Conservation (phyloP, 2,329 filamentous ascomycete genomes). For the Diaporthe aspalathi region DNA sequence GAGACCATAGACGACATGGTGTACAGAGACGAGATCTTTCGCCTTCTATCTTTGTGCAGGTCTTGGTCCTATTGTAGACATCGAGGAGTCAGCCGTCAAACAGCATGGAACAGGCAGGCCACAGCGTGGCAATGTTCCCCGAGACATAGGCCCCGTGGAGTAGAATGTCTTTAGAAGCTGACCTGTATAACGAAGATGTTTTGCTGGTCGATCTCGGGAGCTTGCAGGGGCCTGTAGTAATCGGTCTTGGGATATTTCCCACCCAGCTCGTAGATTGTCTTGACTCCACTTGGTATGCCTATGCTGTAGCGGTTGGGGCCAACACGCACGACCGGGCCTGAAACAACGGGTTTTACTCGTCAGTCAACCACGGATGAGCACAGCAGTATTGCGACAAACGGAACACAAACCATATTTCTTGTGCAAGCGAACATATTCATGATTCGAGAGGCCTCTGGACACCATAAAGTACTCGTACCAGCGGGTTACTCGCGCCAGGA, state of each 20-base stretch:
- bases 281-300: background rate
- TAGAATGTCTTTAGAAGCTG: too few relatives aligned
- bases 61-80: background rate
- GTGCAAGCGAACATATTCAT: conserved; percentile 9
- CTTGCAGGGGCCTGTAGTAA: background rate
- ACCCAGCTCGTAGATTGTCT: conserved; percentile 6
- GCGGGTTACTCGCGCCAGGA: background rate
- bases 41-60: background rate
- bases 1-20: conserved; percentile 9
- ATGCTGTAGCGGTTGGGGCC: conserved; percentile 10
- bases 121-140: too few relatives aligned
- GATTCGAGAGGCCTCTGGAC: background rate
- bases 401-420: conserved; percentile 1
- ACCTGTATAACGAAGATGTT: background rate
- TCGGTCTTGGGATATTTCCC: conserved; percentile 10
- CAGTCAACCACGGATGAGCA: background rate
- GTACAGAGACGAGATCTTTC: background rate
- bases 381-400: background rate
- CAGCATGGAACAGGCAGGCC: too few relatives aligned
- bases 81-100: too few relatives aligned
- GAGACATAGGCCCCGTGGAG: too few relatives aligned
- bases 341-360: background rate
- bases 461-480: conserved; percentile 1
- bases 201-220: background rate
- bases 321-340: background rate